phyloP scores from a whole-genome alignment of 495 filamentous ascomycete genomes.

The Patellaria atrata region DNA sequence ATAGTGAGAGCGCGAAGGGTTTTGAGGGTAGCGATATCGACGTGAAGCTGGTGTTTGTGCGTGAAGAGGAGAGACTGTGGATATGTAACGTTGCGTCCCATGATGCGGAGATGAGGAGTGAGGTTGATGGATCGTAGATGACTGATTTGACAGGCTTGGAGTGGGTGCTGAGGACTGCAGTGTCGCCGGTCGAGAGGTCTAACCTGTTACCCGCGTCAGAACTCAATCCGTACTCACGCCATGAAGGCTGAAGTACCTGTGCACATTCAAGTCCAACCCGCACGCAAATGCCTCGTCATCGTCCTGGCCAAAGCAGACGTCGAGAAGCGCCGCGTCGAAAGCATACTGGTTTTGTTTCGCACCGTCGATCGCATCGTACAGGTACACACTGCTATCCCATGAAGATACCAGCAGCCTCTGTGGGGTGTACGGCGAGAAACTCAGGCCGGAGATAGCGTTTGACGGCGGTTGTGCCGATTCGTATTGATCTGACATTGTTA shows the following conservation, averaged over 20 bases:
- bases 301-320: constrained; percentile 78
- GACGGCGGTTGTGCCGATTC: constrained; percentile 64
- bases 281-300: constrained; percentile 70
- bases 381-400: constrained; percentile 85
- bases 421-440: constrained; percentile 60
- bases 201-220: too few relatives aligned
- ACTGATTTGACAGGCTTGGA: constrained; percentile 63
- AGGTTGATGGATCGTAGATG: constrained; percentile 60
- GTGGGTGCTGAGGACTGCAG: constrained; percentile 70
- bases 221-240: too few relatives aligned
- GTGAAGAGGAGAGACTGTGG: constrained; percentile 48
- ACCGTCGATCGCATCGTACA: constrained; percentile 64
- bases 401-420: constrained; percentile 74
- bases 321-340: constrained; percentile 74
- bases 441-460: constrained; percentile 75
- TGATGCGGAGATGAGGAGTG: constrained; percentile 70
- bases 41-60: constrained; percentile 35
- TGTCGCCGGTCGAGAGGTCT: constrained; percentile 53
- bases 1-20: constrained; percentile 76
- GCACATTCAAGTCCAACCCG: constrained; percentile 74
- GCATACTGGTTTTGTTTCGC: constrained; percentile 48
- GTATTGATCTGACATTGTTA: constrained; percentile 44
- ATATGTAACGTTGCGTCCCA: constrained; percentile 89
- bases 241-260: constrained; percentile 52
- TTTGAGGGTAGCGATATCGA: constrained; percentile 61